Conservation (phyloP, 495 filamentous ascomycete species). For the Penicillium goetzii region DNA sequence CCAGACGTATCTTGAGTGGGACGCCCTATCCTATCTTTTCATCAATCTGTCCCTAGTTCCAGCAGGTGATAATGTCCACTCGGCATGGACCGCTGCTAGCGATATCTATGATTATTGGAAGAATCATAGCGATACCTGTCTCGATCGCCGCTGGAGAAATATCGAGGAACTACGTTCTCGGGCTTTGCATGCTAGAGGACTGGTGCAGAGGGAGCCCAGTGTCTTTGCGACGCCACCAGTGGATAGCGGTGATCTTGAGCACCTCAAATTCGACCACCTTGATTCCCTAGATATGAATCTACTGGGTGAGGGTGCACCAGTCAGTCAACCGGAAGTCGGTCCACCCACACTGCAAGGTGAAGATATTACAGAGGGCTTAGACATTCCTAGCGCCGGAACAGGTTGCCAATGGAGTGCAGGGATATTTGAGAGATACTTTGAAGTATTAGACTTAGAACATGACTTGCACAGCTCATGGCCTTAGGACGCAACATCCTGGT, state of each 20-base stretch:
- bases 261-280: background rate
- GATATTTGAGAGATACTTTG: conserved; percentile 24
- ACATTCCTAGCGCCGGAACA: conserved; percentile 24
- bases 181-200: conserved; percentile 16
- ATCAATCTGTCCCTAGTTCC: conserved; percentile 62
- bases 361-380: background rate
- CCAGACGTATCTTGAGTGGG: conserved; percentile 77
- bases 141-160: conserved; percentile 18
- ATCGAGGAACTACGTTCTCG: conserved; percentile 23
- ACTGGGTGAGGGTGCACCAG: background rate
- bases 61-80: background rate
- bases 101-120: conserved; percentile 28
- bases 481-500: background rate
- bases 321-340: background rate
- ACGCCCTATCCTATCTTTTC: conserved; percentile 69
- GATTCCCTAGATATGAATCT: background rate
- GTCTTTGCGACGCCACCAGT: background rate
- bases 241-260: background rate
- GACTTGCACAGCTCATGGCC: background rate
- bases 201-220: background rate
- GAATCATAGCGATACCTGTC: background rate
- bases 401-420: conserved; percentile 27
- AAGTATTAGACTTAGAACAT: conserved; percentile 15
- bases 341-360: background rate
- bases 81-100: conserved; percentile 20